Evolutionary conservation across 1,139 yeast species (phyloP), one percentile per base, ranked within the genome.

Genomic region (Meyerozyma carpophila): DNA sequence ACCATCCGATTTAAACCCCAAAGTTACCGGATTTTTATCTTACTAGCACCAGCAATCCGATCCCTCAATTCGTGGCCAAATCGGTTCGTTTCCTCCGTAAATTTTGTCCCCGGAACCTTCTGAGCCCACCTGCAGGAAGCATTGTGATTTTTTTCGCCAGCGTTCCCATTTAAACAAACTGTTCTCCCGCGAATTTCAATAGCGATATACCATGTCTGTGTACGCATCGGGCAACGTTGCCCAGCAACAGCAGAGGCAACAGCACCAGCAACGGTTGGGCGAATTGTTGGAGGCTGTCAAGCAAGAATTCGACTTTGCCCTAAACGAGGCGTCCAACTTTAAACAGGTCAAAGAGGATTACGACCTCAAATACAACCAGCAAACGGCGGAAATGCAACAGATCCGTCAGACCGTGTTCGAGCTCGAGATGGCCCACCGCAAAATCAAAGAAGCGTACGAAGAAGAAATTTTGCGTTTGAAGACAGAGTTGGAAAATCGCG

Each of bases 401-500:
- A 91, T 93, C 52, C 79, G 97, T 58, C 95, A 89, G 60, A 88
- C 96, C 14, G 96, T 93, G 41, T 90, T 84, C 60, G 98, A 93
- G 62, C 77, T 93, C 57, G 98, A 93, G 63, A 79, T 85, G 79
- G 94, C 95, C 40, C 98, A 93, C 68, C 77, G 96, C 55, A 88
- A 89, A 63, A 88, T 93, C 78, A 91, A 91, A 68, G 98, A 91
- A 58, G 91, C 94, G 41, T 93, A 93, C 65, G 97, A 91, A 63
- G 96, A 88, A 57, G 98, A 93, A 65, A 87, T 93, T 49, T 73
- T 81, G 61, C 77, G 95, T 52, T 76, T 91, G 62, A 89, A 91
- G 63, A 82, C 86, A 47, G 96, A 90, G 61, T 73, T 91, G 56
- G 96, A 89, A 55, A 80, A 78, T 59, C 72, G 88, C 59, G 91